Evolutionary conservation across 2,329 filamentous ascomycete species (phyloP).

Genomic region (Sporothrix sp.): DNA sequence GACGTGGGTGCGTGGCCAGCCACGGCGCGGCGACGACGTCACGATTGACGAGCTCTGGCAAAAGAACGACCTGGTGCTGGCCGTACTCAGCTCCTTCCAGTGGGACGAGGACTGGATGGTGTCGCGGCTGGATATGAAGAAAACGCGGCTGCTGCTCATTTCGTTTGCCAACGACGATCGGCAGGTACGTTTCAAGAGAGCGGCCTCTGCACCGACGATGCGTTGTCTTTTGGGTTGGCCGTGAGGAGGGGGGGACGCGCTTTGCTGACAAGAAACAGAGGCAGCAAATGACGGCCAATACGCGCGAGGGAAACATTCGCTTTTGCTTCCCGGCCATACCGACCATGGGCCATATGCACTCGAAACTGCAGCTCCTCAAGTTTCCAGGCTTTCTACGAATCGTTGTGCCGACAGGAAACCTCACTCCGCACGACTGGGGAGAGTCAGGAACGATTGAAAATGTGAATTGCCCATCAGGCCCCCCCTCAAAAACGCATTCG

Average conservation of each 20-base stretch:
- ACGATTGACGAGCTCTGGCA: slow-evolving; percentile 82
- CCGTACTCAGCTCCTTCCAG: slow-evolving; percentile 77
- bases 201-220: too few relatives aligned
- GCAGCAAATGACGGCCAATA: slow-evolving; percentile 38
- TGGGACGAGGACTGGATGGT: slow-evolving; percentile 77
- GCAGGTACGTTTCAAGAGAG: slow-evolving; percentile 41
- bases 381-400: slow-evolving; percentile 64
- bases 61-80: slow-evolving; percentile 58
- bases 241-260: too few relatives aligned
- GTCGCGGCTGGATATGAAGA: slow-evolving; percentile 52
- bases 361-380: slow-evolving; percentile 86
- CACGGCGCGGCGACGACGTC: slow-evolving; percentile 59
- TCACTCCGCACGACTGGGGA: slow-evolving; percentile 83
- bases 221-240: not conserved
- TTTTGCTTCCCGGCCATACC: slow-evolving; percentile 79
- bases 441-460: slow-evolving; percentile 80
- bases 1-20: slow-evolving; percentile 62
- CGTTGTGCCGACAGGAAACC: slow-evolving; percentile 78
- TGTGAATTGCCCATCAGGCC: too few relatives aligned
- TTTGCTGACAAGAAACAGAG: slow-evolving; percentile 30
- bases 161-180: slow-evolving; percentile 44
- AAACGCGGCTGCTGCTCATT: slow-evolving; percentile 53
- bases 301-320: slow-evolving; percentile 45
- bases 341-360: slow-evolving; percentile 73
- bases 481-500: too few relatives aligned